Base-by-base conservation (phyloP, 176 grass and related monocot species). In the Carex pumila region DNA sequence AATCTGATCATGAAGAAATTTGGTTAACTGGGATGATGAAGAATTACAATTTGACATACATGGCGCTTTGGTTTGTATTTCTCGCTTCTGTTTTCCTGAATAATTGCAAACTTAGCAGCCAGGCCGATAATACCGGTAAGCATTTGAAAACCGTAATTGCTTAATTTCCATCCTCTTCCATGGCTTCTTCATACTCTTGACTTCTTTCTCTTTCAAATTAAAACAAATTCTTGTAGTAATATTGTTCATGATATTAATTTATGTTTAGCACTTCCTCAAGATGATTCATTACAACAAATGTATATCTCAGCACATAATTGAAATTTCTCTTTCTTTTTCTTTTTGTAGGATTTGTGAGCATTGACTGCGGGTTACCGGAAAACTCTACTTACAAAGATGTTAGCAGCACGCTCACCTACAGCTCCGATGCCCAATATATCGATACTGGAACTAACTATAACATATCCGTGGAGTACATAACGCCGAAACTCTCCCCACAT, bases 261-360 rank as follows among this genome's bases (percentile, higher is more conserved):
- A n/a, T n/a, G n/a, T n/a, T n/a, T n/a, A n/a, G n/a, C n/a, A n/a
- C n/a, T n/a, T n/a, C n/a, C n/a, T n/a, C n/a, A 45, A 6, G 37
- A 5, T 45, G 41, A 6, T 45, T 45, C 41, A 64, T 93, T 41
- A 6, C 4, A 4, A 0, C 39, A 71, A 45, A 71, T 71, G n/a
- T n/a, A n/a, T n/a, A 34, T 34, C 30, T 34, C 12, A 36, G 12
- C 41, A 14, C 45, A 19, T 12, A 19, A 47, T 71, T 8, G 3
- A 47, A 1, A 71, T 22, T 74, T 3, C 19, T 52, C 43, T 66
- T 66, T 75, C 13, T 11, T 22, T 41, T 82, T 1, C 31, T 32
- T 32, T 32, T 32, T 22, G 14, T 31, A 82, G 80, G 87, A 71
- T 94, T 92, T 88, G 84, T 94, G 15, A 92, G 57, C 80, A 88